These are phyloP conservation scores for Fusarium annulatum DNA, from an alignment of 2,329 filamentous ascomycete species.

Conservation along the genomic window DNA sequence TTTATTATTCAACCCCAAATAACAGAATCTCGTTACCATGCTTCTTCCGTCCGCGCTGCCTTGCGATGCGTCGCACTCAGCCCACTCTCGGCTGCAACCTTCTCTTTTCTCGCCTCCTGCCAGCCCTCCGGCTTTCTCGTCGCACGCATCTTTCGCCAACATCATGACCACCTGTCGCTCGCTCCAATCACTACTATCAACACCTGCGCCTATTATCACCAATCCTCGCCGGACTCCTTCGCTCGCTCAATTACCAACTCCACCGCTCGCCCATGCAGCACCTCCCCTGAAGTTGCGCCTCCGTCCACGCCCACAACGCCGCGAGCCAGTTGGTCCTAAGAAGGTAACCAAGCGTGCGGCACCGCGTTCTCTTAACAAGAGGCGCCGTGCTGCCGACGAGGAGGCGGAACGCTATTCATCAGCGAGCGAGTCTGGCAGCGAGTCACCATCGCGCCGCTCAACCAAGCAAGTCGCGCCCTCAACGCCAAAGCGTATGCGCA, in stretches of 20 bases:
- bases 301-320: constrained; percentile 56
- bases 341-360: constrained; percentile 64
- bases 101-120: constrained; percentile 70
- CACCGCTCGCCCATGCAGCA: constrained; percentile 64
- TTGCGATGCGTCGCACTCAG: constrained; percentile 65
- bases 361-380: constrained; percentile 64
- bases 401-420: constrained; percentile 55
- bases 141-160: constrained; percentile 62
- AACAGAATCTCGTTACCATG: constrained; percentile 55
- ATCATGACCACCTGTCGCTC: constrained; percentile 70
- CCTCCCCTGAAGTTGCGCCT: constrained; percentile 66
- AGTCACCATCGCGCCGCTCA: constrained; percentile 26
- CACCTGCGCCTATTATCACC: constrained; percentile 50
- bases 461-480: constrained; percentile 52
- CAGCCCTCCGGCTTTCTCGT: constrained; percentile 61
- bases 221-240: constrained; percentile 49
- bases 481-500: constrained; percentile 70
- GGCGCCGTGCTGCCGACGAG: constrained; percentile 61
- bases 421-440: constrained; percentile 54
- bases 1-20: neutral
- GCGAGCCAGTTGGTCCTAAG: constrained; percentile 51
- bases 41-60: constrained; percentile 68
- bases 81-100: constrained; percentile 58
- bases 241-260: constrained; percentile 61
- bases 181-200: constrained; percentile 67